Percentiles rank a stretch among this genome's conserved stretches.
These are phyloP conservation scores for Fusarium algeriense DNA, from an alignment of 2,329 filamentous ascomycete species.

Conservation along the genomic window DNA sequence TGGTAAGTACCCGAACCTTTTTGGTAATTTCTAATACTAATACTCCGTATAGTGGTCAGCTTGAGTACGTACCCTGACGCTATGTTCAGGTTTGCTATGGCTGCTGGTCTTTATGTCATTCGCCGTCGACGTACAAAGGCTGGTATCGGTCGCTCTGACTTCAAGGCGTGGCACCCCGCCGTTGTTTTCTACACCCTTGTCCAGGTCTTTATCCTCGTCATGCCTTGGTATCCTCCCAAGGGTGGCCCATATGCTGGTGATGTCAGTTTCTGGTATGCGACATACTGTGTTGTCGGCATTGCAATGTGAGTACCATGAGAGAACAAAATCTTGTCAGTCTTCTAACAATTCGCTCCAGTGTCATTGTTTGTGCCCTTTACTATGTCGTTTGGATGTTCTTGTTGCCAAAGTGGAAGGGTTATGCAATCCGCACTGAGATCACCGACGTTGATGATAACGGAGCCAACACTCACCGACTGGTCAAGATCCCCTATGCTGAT, in stretches of 20 bases:
- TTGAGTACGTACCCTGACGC: conserved; percentile 69
- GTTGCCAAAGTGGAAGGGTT: conserved; percentile 65
- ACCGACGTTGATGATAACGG: conserved; percentile 57
- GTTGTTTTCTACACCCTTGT: conserved; percentile 71
- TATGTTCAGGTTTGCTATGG: conserved; percentile 69
- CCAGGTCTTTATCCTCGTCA: conserved; percentile 72
- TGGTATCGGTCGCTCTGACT: conserved; percentile 62
- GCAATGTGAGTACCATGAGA: conserved; percentile 65
- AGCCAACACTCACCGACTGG: conserved; percentile 59
- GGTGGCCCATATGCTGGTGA: conserved; percentile 70
- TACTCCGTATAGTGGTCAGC: conserved; percentile 64
- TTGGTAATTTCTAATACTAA: background rate
- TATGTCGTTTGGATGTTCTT: conserved; percentile 70
- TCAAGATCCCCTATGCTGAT: conserved; percentile 65
- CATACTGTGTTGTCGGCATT: conserved; percentile 74
- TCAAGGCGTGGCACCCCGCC: conserved; percentile 69
- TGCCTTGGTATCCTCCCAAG: conserved; percentile 78
- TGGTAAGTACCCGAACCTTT: conserved; percentile 49
- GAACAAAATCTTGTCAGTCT: accelerated
- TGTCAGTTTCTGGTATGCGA: conserved; percentile 81
- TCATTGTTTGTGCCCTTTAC: conserved; percentile 67
- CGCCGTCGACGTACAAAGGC: conserved; percentile 65
- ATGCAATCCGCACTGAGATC: conserved; percentile 67
- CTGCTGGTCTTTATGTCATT: conserved; percentile 68
- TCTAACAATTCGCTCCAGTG: conserved; percentile 48